Percentiles rank a stretch among this genome's conserved stretches.
Conservation (phyloP, 2,329 filamentous ascomycete species). For the Diaporthe ampelina region DNA sequence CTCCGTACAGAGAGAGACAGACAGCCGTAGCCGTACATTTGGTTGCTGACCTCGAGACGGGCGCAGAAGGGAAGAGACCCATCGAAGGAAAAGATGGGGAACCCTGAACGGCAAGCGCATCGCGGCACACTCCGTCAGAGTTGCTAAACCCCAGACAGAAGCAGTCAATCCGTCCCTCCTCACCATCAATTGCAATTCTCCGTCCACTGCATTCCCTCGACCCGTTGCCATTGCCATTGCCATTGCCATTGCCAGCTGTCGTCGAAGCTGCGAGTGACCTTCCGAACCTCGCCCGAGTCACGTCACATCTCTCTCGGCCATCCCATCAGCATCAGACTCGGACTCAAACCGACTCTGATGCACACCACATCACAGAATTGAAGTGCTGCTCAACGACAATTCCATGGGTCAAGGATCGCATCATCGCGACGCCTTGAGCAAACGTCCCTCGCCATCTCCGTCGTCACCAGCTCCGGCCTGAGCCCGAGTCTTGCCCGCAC, state of each 20-base stretch:
- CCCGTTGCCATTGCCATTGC: not conserved
- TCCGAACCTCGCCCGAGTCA: not conserved
- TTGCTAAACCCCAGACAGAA: not conserved
- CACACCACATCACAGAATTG: no score
- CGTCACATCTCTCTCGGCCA: not conserved
- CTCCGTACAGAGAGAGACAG: no score
- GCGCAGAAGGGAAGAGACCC: not conserved
- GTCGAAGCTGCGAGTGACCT: conserved; percentile 7
- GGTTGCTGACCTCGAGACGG: not conserved
- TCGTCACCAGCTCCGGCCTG: conserved; percentile 10
- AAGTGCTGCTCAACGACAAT: not conserved
- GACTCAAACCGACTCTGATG: not conserved
- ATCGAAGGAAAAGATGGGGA: conserved; percentile 37
- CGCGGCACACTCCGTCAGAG: not conserved
- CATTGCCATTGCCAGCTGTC: not conserved
- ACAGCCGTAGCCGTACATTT: no score
- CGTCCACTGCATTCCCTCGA: not conserved
- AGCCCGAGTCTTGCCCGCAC: not conserved
- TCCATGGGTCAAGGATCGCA: not conserved
- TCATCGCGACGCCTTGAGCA: not conserved
- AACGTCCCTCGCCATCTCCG: not conserved
- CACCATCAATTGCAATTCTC: not conserved
- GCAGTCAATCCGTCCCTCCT: not conserved
- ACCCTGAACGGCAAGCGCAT: conserved; percentile 17
- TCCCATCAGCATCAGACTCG: not conserved